Percentiles rank a stretch among this genome's conserved stretches.
phyloP scores from a whole-genome alignment of 2,329 filamentous ascomycete genomes.

The Pseudohalonectria lignicola region DNA sequence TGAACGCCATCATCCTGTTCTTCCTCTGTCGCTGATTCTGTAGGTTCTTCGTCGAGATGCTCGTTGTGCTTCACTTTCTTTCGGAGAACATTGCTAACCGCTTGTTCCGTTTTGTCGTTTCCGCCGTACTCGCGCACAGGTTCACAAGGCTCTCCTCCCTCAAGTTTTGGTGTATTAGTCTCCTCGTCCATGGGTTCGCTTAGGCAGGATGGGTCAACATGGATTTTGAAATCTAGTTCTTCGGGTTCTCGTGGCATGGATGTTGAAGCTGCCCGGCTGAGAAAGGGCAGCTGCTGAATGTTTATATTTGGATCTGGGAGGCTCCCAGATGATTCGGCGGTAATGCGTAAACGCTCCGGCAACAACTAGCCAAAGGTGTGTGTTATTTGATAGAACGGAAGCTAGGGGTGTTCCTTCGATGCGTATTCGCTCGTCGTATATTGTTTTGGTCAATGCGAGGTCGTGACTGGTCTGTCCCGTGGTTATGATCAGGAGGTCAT shows the following conservation, averaged over 20 bases:
- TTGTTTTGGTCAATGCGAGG: not conserved
- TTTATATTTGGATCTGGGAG: not conserved
- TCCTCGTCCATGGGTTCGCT: constrained; percentile 28
- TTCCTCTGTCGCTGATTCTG: too few relatives aligned
- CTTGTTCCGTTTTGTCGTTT: too few relatives aligned
- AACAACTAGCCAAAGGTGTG: not conserved
- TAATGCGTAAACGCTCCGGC: not conserved
- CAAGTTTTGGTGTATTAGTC: constrained; percentile 4
- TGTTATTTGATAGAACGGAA: not conserved
- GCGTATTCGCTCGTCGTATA: not conserved
- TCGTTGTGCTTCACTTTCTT: too few relatives aligned
- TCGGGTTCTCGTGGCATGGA: constrained; percentile 13
- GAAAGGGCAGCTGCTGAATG: not conserved
- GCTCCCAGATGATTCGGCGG: not conserved
- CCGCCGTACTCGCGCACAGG: too few relatives aligned
- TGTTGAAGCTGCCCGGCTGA: not conserved
- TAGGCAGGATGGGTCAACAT: constrained; percentile 33
- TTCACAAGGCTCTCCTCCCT: not conserved
- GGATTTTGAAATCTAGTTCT: constrained; percentile 34
- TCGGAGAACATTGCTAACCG: too few relatives aligned
- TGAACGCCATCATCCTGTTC: too few relatives aligned
- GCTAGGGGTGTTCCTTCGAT: not conserved
- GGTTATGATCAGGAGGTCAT: not conserved
- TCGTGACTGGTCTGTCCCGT: constrained; percentile 2
- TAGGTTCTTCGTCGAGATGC: too few relatives aligned